phyloP scores from a whole-genome alignment of 441 rosid genomes.

The Gossypium gossypioides region DNA sequence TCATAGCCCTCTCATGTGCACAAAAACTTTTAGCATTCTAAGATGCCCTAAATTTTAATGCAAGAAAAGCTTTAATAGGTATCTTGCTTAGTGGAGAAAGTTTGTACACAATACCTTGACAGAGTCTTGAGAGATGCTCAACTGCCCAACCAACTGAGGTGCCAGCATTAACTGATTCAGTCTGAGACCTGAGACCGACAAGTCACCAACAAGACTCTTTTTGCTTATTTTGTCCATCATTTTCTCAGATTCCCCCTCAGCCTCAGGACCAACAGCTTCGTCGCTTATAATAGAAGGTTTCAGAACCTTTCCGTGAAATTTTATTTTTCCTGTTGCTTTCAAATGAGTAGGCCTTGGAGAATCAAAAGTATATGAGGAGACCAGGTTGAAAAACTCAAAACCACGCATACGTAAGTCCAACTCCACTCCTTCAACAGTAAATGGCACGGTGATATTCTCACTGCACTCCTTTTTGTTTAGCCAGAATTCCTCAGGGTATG shows the following conservation, averaged over 20 bases:
- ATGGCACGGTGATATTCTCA: constrained; percentile 45
- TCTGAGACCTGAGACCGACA: constrained; percentile 80
- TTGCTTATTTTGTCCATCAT: constrained; percentile 20
- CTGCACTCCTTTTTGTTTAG: constrained; percentile 33
- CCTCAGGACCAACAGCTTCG: constrained; percentile 27
- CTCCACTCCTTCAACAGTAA: constrained; percentile 84
- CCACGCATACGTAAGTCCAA: constrained; percentile 93
- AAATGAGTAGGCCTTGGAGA: constrained; percentile 92
- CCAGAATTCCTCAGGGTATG: constrained; percentile 57
- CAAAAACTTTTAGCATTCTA: background rate
- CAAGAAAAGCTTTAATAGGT: background rate
- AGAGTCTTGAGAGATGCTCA: constrained; percentile 64
- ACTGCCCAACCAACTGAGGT: constrained; percentile 74
- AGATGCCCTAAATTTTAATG: background rate
- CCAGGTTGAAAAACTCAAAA: constrained; percentile 92
- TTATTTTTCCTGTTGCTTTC: constrained; percentile 89
- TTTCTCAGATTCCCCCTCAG: constrained; percentile 25
- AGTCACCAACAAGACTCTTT: constrained; percentile 72
- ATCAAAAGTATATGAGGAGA: constrained; percentile 81
- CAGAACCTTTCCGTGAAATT: constrained; percentile 77
- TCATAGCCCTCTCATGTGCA: background rate
- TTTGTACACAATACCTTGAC: constrained; percentile 53
- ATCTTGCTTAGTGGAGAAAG: constrained; percentile 2
- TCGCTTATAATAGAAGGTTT: constrained; percentile 31
- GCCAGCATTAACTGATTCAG: constrained; percentile 90